Percentiles rank a stretch among this genome's conserved stretches.
Evolutionary conservation across 108 stramenopile species (phyloP).

Genomic region (Mayamaea pseudoterrestris): DNA sequence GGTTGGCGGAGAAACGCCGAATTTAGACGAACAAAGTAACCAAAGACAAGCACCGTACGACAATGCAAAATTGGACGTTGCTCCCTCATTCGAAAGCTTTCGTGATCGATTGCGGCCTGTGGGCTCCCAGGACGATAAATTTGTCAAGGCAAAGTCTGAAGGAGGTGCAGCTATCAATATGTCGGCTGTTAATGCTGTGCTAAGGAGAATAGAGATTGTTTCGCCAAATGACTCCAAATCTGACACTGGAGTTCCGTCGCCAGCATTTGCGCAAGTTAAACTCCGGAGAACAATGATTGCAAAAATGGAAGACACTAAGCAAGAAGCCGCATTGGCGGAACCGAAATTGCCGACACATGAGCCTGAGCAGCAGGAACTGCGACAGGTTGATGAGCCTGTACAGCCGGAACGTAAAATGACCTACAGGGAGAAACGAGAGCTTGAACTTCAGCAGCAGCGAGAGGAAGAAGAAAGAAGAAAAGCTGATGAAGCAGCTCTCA

Average conservation of each 20-base stretch:
- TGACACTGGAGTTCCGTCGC: neutral
- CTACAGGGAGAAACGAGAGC: constrained; percentile 8
- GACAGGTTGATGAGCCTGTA: no score
- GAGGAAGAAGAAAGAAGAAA: constrained; percentile 6
- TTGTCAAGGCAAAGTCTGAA: constrained; percentile 16
- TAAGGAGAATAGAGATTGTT: neutral
- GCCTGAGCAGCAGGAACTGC: no score
- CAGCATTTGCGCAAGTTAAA: neutral
- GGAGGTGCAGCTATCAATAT: neutral
- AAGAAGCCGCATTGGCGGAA: no score
- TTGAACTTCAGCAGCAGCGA: constrained; percentile 21
- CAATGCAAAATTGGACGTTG: no score
- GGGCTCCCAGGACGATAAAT: no score
- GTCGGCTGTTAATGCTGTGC: neutral
- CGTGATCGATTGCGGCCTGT: no score
- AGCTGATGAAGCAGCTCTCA: neutral
- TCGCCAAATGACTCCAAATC: neutral
- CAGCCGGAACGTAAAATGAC: constrained; percentile 6
- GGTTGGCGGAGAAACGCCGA: neutral
- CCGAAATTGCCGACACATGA: neutral
- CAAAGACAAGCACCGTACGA: neutral
- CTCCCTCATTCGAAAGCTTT: no score
- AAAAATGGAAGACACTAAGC: no score
- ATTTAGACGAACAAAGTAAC: neutral
- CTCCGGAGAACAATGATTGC: no score